phyloP scores from a whole-genome alignment of 108 stramenopile species.

The Cyclotella kingstonii region DNA sequence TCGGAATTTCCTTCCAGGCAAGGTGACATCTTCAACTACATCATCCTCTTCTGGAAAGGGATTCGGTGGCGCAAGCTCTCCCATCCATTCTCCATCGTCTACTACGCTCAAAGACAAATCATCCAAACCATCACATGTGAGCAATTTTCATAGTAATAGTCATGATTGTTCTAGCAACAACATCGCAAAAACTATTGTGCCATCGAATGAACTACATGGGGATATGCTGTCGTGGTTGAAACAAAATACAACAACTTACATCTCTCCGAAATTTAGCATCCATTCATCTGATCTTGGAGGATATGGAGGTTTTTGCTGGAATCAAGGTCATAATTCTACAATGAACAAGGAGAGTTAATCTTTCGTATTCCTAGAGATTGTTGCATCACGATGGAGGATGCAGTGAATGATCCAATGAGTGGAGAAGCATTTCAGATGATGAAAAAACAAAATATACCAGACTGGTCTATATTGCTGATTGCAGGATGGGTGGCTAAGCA shows the following conservation, averaged over 20 bases:
- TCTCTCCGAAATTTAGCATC: slow-evolving; percentile 35
- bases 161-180: background rate
- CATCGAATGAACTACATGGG: slow-evolving; percentile 3
- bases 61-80: background rate
- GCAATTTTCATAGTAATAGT: too few species aligned
- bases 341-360: slow-evolving; percentile 52
- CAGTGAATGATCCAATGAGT: slow-evolving; percentile 27
- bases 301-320: slow-evolving; percentile 55
- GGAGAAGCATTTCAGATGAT: slow-evolving; percentile 57
- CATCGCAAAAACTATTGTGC: background rate
- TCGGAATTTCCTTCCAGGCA: background rate
- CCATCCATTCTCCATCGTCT: background rate
- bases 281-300: slow-evolving; percentile 43
- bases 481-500: slow-evolving; percentile 75
- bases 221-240: slow-evolving; percentile 23
- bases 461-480: slow-evolving; percentile 57
- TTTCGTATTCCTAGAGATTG: slow-evolving; percentile 57
- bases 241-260: slow-evolving; percentile 13
- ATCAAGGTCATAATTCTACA: slow-evolving; percentile 17
- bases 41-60: background rate
- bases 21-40: background rate
- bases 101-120: background rate
- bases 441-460: slow-evolving; percentile 48
- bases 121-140: background rate
- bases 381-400: slow-evolving; percentile 64